Conservation (phyloP, 495 filamentous ascomycete genomes). For the Daldinia bambusicola region DNA sequence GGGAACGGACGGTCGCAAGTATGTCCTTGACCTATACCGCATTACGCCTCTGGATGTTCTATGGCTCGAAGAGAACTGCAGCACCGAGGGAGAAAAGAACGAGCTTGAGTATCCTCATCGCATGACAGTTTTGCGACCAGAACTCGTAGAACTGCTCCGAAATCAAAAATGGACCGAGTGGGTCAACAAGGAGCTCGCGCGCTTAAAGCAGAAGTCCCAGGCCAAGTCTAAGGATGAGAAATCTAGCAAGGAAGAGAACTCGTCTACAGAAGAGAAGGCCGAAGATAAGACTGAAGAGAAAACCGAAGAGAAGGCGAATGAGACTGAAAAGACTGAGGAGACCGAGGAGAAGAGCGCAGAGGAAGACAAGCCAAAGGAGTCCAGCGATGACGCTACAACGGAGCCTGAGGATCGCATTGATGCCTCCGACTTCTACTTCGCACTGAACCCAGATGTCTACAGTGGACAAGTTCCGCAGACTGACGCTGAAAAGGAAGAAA, state of each 20-base stretch:
- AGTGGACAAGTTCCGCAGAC: slow-evolving; percentile 91
- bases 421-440: slow-evolving; percentile 84
- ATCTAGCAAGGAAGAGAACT: slow-evolving; percentile 38
- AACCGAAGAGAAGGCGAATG: neutral
- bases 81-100: slow-evolving; percentile 55
- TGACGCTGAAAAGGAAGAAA: slow-evolving; percentile 85
- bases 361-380: slow-evolving; percentile 48
- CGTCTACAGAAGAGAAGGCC: slow-evolving; percentile 40
- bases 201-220: slow-evolving; percentile 54
- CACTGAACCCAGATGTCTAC: slow-evolving; percentile 95
- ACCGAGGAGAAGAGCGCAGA: slow-evolving; percentile 34
- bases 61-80: slow-evolving; percentile 81
- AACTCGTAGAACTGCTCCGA: slow-evolving; percentile 86
- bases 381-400: slow-evolving; percentile 42
- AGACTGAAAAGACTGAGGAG: neutral
- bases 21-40: slow-evolving; percentile 95
- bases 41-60: slow-evolving; percentile 89
- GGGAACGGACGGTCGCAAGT: slow-evolving; percentile 97
- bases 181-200: slow-evolving; percentile 76
- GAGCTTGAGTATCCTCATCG: slow-evolving; percentile 83
- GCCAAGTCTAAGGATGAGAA: slow-evolving; percentile 45
- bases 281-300: slow-evolving; percentile 34
- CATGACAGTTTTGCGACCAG: slow-evolving; percentile 90
- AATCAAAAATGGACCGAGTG: slow-evolving; percentile 87
- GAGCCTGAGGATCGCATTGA: slow-evolving; percentile 70